phyloP scores from a whole-genome alignment of 129 eudicot species.

The Arctium minus region DNA sequence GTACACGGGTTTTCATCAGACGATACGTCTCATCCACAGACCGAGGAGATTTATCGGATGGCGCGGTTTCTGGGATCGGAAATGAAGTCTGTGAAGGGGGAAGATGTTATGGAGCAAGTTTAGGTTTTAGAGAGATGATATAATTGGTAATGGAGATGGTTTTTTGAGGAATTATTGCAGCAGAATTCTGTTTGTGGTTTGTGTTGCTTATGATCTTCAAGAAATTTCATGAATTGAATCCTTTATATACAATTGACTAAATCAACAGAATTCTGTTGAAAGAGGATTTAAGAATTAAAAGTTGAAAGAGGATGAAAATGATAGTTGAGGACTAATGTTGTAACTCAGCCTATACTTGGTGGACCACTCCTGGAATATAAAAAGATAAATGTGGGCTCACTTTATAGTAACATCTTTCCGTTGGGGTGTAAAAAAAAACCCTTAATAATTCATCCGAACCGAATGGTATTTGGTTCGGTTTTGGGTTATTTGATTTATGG shows the following conservation, averaged over 20 bases:
- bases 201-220: too few relatives aligned
- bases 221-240: too few relatives aligned
- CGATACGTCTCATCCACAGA: constrained; percentile 60
- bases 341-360: not conserved
- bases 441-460: too few relatives aligned
- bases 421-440: too few relatives aligned
- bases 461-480: too few relatives aligned
- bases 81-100: constrained; percentile 45
- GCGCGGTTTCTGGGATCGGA: constrained; percentile 60
- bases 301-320: not conserved
- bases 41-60: constrained; percentile 74
- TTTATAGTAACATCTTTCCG: too few relatives aligned
- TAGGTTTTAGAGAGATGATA: not conserved
- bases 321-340: not conserved
- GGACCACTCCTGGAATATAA: not conserved
- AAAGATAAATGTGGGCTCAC: not conserved
- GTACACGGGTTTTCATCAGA: constrained; percentile 72
- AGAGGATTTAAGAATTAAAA: not conserved
- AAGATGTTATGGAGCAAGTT: constrained; percentile 28
- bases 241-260: too few relatives aligned
- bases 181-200: too few relatives aligned
- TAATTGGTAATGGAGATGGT: not conserved
- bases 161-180: too few relatives aligned
- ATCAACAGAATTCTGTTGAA: too few relatives aligned
- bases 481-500: too few relatives aligned